Conservation (phyloP, 2,329 filamentous ascomycete species). For the Cadophora sp. region DNA sequence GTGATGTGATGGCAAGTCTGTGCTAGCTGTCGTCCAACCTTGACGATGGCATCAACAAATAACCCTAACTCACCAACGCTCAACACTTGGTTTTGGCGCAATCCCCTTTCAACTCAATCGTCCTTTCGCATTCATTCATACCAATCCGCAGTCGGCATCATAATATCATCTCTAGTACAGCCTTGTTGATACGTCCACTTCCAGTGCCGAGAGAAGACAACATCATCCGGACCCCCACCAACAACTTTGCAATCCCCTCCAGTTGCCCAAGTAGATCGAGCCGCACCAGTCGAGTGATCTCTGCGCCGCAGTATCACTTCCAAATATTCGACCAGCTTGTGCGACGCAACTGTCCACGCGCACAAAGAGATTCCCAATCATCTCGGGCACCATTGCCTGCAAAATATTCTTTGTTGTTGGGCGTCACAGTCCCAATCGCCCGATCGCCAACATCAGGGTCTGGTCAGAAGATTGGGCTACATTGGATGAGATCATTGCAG, state of each 20-base stretch:
- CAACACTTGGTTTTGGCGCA: not conserved
- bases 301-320: not conserved
- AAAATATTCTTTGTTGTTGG: not conserved
- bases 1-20: not conserved
- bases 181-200: not conserved
- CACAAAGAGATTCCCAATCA: not conserved
- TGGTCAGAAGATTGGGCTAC: not conserved
- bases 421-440: not conserved
- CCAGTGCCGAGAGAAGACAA: not conserved
- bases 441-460: too few relatives aligned
- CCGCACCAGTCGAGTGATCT: slow-evolving; percentile 1
- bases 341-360: not conserved
- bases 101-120: not conserved
- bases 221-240: not conserved
- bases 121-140: not conserved
- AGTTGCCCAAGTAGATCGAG: not conserved
- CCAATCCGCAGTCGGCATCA: not conserved
- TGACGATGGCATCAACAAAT: slow-evolving; percentile 11
- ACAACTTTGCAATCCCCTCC: not conserved
- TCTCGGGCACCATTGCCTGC: not conserved
- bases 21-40: not conserved
- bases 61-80: not conserved
- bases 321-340: not conserved
- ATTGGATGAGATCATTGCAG: not conserved
- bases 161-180: not conserved